These are phyloP conservation scores for Fusarium agapanthi DNA, from an alignment of 2,329 filamentous ascomycete species.

Conservation along the genomic window DNA sequence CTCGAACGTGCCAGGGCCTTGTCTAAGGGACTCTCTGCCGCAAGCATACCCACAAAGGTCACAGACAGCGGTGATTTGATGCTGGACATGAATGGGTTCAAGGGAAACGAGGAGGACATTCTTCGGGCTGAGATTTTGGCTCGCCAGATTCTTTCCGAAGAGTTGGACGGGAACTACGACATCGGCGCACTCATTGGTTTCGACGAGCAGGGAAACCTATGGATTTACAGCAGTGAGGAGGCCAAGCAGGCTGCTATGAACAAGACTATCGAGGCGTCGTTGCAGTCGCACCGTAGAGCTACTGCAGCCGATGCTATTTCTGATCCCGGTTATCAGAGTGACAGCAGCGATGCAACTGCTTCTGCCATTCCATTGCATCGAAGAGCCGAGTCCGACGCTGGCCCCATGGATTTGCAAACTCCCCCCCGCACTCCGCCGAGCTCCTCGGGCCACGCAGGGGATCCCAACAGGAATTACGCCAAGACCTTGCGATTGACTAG, in stretches of 20 bases:
- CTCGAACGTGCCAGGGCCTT: slow-evolving; percentile 84
- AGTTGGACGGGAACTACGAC: slow-evolving; percentile 93
- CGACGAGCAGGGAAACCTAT: slow-evolving; percentile 95
- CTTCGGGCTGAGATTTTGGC: slow-evolving; percentile 93
- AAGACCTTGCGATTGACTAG: slow-evolving; percentile 96
- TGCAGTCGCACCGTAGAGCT: slow-evolving; percentile 57
- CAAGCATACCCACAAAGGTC: slow-evolving; percentile 93
- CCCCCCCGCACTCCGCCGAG: slow-evolving; percentile 76
- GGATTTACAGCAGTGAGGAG: slow-evolving; percentile 98
- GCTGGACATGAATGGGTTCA: slow-evolving; percentile 98
- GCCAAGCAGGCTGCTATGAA: slow-evolving; percentile 89
- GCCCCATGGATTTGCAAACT: slow-evolving; percentile 64
- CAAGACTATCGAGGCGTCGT: slow-evolving; percentile 62
- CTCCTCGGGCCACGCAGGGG: slow-evolving; percentile 65
- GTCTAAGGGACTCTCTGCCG: slow-evolving; percentile 85
- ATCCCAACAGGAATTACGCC: slow-evolving; percentile 87
- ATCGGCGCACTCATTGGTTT: slow-evolving; percentile 95
- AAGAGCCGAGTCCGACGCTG: slow-evolving; percentile 73
- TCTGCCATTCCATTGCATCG: slow-evolving; percentile 62
- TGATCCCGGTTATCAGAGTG: slow-evolving; percentile 95
- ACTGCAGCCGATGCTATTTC: slow-evolving; percentile 82
- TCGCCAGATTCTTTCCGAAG: slow-evolving; percentile 89
- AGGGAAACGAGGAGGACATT: slow-evolving; percentile 91
- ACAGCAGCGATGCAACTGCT: slow-evolving; percentile 72
- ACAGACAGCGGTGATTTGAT: slow-evolving; percentile 93